Conservation (phyloP, 768 basidiomycete species). For the Hygrophorus pudorinus region DNA sequence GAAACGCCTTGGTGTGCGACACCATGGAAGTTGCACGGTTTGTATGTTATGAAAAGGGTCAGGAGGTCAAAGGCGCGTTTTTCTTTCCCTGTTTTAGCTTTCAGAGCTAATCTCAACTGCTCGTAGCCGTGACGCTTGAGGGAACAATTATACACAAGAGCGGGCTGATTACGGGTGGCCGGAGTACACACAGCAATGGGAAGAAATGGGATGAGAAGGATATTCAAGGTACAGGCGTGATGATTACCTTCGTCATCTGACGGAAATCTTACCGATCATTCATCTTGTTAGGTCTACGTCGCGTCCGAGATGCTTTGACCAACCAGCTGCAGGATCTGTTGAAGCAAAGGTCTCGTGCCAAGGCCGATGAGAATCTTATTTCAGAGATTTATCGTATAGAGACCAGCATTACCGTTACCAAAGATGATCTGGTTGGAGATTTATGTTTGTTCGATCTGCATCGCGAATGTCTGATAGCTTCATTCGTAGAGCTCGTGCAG, state of each 20-base stretch:
- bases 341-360: constrained; percentile 74
- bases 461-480: constrained; percentile 1
- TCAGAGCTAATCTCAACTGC: background rate
- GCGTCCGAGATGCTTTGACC: constrained; percentile 61
- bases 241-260: background rate
- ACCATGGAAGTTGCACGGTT: constrained; percentile 86
- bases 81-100: background rate
- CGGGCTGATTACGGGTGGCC: constrained; percentile 93
- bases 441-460: background rate
- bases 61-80: constrained; percentile 90
- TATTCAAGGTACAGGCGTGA: constrained; percentile 51
- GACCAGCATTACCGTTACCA: constrained; percentile 59
- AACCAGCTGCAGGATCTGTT: constrained; percentile 73
- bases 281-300: constrained; percentile 29
- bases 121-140: constrained; percentile 87
- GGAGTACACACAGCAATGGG: constrained; percentile 60
- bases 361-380: constrained; percentile 72
- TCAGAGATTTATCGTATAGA: constrained; percentile 74
- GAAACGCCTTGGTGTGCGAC: constrained; percentile 92
- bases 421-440: constrained; percentile 70
- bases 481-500: constrained; percentile 58
- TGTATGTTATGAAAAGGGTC: constrained; percentile 88
- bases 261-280: background rate
- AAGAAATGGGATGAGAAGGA: constrained; percentile 96
- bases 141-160: constrained; percentile 97